These are phyloP conservation scores for Mucor ambiguus DNA, from an alignment of 371 early-diverging fungal genomes.

Conservation along the genomic window DNA sequence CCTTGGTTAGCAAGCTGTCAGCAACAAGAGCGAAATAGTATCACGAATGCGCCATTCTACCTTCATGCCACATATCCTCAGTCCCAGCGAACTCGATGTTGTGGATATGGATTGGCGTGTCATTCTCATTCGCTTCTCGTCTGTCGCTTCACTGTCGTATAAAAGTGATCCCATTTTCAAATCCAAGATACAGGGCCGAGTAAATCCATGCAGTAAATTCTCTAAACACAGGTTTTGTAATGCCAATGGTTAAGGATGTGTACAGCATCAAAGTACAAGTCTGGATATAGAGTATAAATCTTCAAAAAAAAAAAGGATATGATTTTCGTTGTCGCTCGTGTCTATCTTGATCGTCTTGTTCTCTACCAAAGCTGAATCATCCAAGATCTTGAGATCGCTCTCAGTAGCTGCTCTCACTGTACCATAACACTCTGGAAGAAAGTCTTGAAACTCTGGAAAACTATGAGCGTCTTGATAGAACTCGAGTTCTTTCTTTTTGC, in stretches of 20 bases:
- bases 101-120: conserved; percentile 56
- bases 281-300: neutral
- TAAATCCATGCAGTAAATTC: conserved; percentile 70
- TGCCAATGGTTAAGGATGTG: conserved; percentile 19
- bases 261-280: neutral
- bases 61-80: conserved; percentile 68
- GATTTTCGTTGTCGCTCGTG: conserved; percentile 11
- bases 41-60: conserved; percentile 27
- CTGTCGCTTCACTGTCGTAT: conserved; percentile 64
- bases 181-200: conserved; percentile 75
- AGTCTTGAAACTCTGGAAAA: conserved; percentile 58
- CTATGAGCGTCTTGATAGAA: conserved; percentile 67
- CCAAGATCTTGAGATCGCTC: conserved; percentile 30
- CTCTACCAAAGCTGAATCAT: conserved; percentile 13
- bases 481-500: conserved; percentile 50
- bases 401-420: conserved; percentile 50
- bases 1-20: conserved; percentile 19
- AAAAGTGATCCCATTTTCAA: conserved; percentile 76
- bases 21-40: neutral
- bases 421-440: conserved; percentile 75
- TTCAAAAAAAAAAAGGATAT: conserved; percentile 58
- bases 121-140: conserved; percentile 65
- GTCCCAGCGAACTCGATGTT: conserved; percentile 60
- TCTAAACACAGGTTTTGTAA: conserved; percentile 69
- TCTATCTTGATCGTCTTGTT: conserved; percentile 11